phyloP scores from a whole-genome alignment of 768 basidiomycete species.

The Podaxis sp. region DNA sequence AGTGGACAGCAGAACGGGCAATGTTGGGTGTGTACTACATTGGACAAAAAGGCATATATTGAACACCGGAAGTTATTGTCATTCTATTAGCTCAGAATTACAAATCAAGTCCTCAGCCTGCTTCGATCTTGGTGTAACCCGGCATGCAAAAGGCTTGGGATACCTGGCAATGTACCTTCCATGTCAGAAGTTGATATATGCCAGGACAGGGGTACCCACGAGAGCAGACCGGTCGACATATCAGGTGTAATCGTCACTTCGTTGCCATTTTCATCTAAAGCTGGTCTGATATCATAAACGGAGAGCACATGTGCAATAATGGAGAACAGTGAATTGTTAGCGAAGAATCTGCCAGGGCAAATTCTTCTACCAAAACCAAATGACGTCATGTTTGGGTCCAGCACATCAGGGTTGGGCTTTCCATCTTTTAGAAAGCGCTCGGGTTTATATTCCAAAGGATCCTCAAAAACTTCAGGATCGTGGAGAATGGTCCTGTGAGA shows the following conservation, averaged over 20 bases:
- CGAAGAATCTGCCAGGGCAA: not conserved
- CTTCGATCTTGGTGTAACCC: no score
- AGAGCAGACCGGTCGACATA: no score
- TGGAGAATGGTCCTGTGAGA: constrained; percentile 31
- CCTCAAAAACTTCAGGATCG: constrained; percentile 30
- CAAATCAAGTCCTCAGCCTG: no score
- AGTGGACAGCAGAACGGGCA: no score
- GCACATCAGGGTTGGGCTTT: constrained; percentile 15
- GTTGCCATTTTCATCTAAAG: not conserved
- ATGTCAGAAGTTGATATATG: no score
- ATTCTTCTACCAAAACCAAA: constrained; percentile 25
- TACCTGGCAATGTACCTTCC: no score
- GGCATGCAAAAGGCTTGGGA: no score
- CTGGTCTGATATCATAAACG: not conserved
- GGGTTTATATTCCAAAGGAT: constrained; percentile 32
- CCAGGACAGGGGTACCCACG: no score
- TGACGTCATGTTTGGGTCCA: constrained; percentile 16
- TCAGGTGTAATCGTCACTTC: not conserved
- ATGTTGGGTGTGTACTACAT: no score
- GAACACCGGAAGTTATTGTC: no score
- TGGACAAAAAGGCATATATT: no score
- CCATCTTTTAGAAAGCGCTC: constrained; percentile 28
- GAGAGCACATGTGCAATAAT: not conserved
- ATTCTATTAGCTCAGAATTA: no score
- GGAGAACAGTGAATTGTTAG: not conserved